Base-by-base conservation (phyloP, 768 basidiomycete species). In the Auricularia cornea region DNA sequence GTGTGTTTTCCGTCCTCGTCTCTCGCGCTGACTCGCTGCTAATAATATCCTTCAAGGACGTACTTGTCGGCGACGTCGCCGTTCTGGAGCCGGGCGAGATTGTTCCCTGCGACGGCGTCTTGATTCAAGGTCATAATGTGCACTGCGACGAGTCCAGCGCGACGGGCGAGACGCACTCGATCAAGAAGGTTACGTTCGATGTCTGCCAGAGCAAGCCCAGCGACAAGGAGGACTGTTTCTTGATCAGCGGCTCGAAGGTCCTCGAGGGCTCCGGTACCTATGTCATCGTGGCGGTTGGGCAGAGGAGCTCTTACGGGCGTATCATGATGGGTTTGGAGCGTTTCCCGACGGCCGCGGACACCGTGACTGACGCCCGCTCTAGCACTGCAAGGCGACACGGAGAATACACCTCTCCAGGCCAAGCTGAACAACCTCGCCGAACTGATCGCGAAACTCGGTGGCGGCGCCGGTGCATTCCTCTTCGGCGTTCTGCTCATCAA, bases 101-200 rank as follows among this genome's bases (percentile, higher is more conserved):
- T 63, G 72, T 98, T 18, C 97, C 97, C 59, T 96, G 94, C 74
- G 97, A 99, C 71, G 97, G 97, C 61, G 80, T 99, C 70, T 97
- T 96, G 77, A 76, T 99, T 31, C 79, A 84, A 8, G 96, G 97
- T 26, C 92, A 98, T 75, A 94, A 93, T 67, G 89, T 98, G 68
- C 88, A 85, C 71, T 98, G 95, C 72, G 97, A 99, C 70, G 97
- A 98, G 73, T 93, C 92, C 29, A 92, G 92, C 26, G 94, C 94
- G 51, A 98, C 97, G 0, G 97, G 96, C 67, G 97, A 99, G 77
- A 91, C 90, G 8, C 95, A 99, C 73, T 88, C 94, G 18, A 94
- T 99, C 73, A 88, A 87, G 73, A 99, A 99, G 75, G 72, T 86
- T 20, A 67, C 89, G 1, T 97, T 88, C 73, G 83, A 84, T 26